A percentile compares a stretch with the other conserved stretches of the same genome.
Conservation (phyloP, 176 grass and related monocot genomes). For the Cymbopogon citratus region DNA sequence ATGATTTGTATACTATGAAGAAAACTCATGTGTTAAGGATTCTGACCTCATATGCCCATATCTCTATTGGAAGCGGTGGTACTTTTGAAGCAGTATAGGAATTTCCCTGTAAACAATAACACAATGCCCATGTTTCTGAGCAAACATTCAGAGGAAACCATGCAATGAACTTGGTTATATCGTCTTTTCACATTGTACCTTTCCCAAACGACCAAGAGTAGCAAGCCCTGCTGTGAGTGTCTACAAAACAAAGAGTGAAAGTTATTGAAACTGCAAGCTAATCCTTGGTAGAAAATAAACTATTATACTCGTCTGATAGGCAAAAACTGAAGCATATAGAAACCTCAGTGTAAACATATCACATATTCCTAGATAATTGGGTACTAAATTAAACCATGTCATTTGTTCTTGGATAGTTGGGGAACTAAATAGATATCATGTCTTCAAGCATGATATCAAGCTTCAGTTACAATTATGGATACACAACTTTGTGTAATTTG, state of each 20-base stretch:
- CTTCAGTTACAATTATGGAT: too few relatives aligned
- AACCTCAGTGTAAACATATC: not conserved
- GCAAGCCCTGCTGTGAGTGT: slow-evolving; percentile 72
- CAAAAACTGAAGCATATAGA: not conserved
- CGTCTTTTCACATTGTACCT: slow-evolving; percentile 36
- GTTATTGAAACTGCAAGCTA: not conserved
- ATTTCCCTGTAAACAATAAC: slow-evolving; percentile 49
- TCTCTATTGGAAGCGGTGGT: slow-evolving; percentile 67
- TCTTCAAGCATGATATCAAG: too few relatives aligned
- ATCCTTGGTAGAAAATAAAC: not conserved
- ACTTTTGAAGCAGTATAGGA: slow-evolving; percentile 66
- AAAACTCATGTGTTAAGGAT: not conserved
- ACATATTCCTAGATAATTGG: not conserved
- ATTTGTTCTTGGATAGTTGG: not conserved
- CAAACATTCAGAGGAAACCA: slow-evolving; percentile 15
- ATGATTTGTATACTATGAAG: not conserved
- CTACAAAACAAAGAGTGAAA: slow-evolving; percentile 32
- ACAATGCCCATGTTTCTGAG: not conserved
- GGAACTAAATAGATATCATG: too few relatives aligned
- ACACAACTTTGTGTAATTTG: too few relatives aligned
- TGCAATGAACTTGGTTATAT: slow-evolving; percentile 1
- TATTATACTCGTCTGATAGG: not conserved
- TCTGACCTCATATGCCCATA: slow-evolving; percentile 91
- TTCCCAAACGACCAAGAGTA: slow-evolving; percentile 65
- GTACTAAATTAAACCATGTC: not conserved